Base-by-base conservation (phyloP, 2,329 filamentous ascomycete genomes). In the Fusarium brachygibbosum region DNA sequence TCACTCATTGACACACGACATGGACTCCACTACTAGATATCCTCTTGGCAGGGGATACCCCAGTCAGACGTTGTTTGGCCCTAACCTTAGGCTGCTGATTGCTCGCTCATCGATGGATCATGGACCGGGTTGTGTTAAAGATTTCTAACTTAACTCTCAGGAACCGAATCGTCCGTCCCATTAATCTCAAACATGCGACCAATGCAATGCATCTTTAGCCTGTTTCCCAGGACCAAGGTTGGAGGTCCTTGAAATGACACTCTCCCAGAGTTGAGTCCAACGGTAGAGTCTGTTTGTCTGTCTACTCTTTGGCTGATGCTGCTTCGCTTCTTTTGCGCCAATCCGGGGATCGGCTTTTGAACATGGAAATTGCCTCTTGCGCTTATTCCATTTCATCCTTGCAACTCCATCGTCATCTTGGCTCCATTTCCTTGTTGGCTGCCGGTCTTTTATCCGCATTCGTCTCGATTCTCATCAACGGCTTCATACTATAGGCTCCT, bases 181-280 rank as follows among this genome's bases (percentile, higher is more conserved):
- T 85, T 78, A 83, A 84, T 80, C 80, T 86, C 85, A 86, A 86
- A 87, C 84, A 73, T 69, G 70, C 67, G 59, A 67, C 69, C 66
- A 70, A 62, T 40, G 48, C 48, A 40, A 19, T 38, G 48, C 34
- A 28, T 45, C 60, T 51, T 58, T 74, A 69, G 70, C 69, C 59
- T 69, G 71, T 71, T 60, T 55, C 44, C 64, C 42, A 52, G 37
- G 37, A 17, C 31, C 35, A 40, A 19, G 48, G 23, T 25, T 25
- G 17, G 23, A 23, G 34, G 32, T 51, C 48, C 17, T 45, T 25
- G 48, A 51, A 38, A 51, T 34, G 44, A 48, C 25, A 56, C 49
- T 44, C 29, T 32, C 17, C 21, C 37, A 48, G 25, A 28, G 19
- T 25, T 46, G 25, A 28, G 19, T 25, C 57, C 40, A 57, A 29